Conservation (phyloP, 805 yeast genomes). For the Sugiyamaella boreocaroliniensis region DNA sequence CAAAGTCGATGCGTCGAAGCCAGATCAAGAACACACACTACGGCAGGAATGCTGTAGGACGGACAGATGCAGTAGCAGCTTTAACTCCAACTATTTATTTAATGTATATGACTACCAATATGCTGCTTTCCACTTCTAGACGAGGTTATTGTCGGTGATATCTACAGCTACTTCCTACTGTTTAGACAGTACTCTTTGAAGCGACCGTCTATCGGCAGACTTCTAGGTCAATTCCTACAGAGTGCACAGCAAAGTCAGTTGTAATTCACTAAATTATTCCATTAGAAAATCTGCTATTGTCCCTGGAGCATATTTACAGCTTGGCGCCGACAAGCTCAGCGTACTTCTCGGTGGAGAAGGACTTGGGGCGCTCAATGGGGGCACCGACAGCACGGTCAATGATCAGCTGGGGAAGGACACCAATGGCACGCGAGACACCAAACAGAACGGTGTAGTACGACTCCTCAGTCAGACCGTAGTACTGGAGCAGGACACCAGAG, state of each 20-base stretch:
- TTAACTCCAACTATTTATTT: not conserved
- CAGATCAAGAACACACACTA: too few relatives aligned
- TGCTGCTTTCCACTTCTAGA: too few relatives aligned
- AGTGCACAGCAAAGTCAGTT: not conserved
- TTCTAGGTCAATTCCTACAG: too few relatives aligned
- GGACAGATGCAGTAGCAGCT: not conserved
- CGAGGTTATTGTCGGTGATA: too few relatives aligned
- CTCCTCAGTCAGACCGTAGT: conserved; percentile 70
- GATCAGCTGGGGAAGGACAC: conserved; percentile 63
- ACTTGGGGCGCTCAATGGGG: conserved; percentile 84
- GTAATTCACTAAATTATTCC: not conserved
- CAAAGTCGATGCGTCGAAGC: not conserved
- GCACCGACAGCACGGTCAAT: conserved; percentile 77
- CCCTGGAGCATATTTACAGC: conserved; percentile 13
- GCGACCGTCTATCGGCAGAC: too few relatives aligned
- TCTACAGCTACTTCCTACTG: too few relatives aligned
- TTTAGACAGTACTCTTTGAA: too few relatives aligned
- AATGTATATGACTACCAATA: not conserved
- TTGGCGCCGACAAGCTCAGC: conserved; percentile 52
- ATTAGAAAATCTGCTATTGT: not conserved
- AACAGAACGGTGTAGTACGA: conserved; percentile 73
- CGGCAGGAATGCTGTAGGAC: too few relatives aligned
- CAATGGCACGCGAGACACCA: conserved; percentile 76
- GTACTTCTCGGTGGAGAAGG: conserved; percentile 91
- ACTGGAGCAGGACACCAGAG: conserved; percentile 71